A percentile compares a stretch with the other conserved stretches of the same genome.
phyloP scores from a whole-genome alignment of 768 basidiomycete genomes.

The Leccinum incarnatum region DNA sequence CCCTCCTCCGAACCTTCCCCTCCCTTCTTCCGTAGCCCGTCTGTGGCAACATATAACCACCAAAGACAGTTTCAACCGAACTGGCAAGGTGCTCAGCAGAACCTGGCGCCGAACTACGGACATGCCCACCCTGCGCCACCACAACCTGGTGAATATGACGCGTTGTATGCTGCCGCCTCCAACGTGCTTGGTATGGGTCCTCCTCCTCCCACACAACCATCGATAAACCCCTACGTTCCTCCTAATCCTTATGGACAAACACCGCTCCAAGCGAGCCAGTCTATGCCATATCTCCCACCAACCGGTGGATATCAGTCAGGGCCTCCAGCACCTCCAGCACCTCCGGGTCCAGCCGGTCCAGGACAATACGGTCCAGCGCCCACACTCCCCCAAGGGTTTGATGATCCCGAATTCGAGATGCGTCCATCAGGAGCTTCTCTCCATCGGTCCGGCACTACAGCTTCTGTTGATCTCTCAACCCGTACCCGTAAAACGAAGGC shows the following conservation, averaged over 20 bases:
- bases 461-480: slow-evolving; percentile 55
- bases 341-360: slow-evolving; percentile 12
- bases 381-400: slow-evolving; percentile 30
- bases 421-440: slow-evolving; percentile 44
- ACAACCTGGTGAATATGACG: slow-evolving; percentile 46
- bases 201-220: slow-evolving; percentile 39
- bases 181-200: slow-evolving; percentile 78
- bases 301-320: slow-evolving; percentile 22
- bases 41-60: slow-evolving; percentile 18
- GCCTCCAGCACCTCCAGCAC: slow-evolving; percentile 10
- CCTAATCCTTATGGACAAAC: slow-evolving; percentile 23
- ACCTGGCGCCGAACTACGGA: slow-evolving; percentile 18
- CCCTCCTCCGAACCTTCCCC: slow-evolving; percentile 23
- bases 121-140: slow-evolving; percentile 21
- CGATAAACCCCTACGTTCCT: slow-evolving; percentile 19
- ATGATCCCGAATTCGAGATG: slow-evolving; percentile 53
- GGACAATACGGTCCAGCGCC: slow-evolving; percentile 22
- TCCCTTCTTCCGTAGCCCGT: slow-evolving; percentile 18
- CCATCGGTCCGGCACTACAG: slow-evolving; percentile 55
- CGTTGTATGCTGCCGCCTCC: slow-evolving; percentile 72
- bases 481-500: slow-evolving; percentile 73
- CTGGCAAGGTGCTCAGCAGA: slow-evolving; percentile 32
- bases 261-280: slow-evolving; percentile 29
- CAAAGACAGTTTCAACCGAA: slow-evolving; percentile 20
- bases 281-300: slow-evolving; percentile 33